Base-by-base conservation (phyloP, 2,329 filamentous ascomycete genomes). In the Aspergillus uvarum region DNA sequence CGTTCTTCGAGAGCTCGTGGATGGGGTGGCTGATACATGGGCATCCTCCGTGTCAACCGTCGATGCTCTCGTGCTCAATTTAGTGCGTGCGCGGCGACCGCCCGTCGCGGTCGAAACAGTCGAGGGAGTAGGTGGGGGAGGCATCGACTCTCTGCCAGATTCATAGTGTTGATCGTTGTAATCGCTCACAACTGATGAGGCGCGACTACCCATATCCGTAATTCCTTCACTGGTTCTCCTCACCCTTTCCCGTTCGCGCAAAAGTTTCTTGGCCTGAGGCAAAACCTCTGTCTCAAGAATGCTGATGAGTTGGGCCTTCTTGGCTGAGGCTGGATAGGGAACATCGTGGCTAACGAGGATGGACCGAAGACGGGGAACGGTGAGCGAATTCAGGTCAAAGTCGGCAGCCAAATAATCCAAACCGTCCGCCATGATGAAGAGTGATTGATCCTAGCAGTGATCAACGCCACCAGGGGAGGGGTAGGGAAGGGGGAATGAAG, bases 331-430 rank as follows among this genome's bases (percentile, higher is more conserved):
- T 5, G 93, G 89, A 73, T 96, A 98, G 42, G 87, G 80, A 70
- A 98, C 82, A 73, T 92, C 90, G 79, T 99, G 91, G 65, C 87
- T 89, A 70, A 98, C 90, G 59, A 99, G 86, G 66, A 98, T 96
- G 52, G 90, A 94, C 70, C 95, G 91, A 68, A 99, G 82, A 50
- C 90, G 89, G 29, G 95, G 92, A 53, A 98, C 87, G 1, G 92
- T 98, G 64, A 98, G 85, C 65, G 85, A 86, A 72, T 84, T 83
- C 21, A 95, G 87, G 74, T 99, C 92, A 74, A 97, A 98, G 69
- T 86, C 91, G 57, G 91, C 85, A 72, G 93, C 87, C 32, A 98
- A 87, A 74, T 98, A 99, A 67, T 92, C 90, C 67, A 89, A 77
- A 67, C 93, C 90, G 65, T 86, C 80, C 70, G 73, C 73, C 76